A percentile compares a stretch with the other conserved stretches of the same genome.
Evolutionary conservation across 257 asterid species (phyloP).

Genomic region (Fraxinus pennsylvanica): DNA sequence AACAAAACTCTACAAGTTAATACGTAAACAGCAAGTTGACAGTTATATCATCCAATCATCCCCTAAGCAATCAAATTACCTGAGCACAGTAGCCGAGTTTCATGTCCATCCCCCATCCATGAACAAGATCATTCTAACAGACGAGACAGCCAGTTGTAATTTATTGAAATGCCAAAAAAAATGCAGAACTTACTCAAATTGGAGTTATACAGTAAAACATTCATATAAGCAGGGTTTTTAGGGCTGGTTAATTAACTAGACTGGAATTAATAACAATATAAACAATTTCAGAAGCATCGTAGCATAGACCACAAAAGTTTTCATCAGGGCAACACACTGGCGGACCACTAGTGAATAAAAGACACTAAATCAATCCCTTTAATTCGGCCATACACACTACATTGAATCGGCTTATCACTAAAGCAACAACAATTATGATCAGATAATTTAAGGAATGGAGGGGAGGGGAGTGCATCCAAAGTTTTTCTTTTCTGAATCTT

Average conservation of each 20-base stretch:
- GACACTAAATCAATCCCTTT: slow-evolving; percentile 3
- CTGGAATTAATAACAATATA: neutral
- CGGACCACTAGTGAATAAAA: neutral
- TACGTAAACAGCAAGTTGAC: neutral
- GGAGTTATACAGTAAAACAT: neutral
- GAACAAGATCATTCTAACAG: slow-evolving; percentile 96
- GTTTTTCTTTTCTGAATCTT: neutral
- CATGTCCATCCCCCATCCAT: slow-evolving; percentile 99
- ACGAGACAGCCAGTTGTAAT: slow-evolving; percentile 5
- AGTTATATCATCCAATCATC: slow-evolving; percentile 5
- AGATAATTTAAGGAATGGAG: neutral
- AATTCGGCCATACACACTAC: neutral
- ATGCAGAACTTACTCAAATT: slow-evolving; percentile 9
- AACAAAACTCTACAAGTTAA: slow-evolving; percentile 9
- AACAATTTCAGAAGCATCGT: neutral
- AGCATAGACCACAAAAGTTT: neutral
- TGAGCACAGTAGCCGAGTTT: slow-evolving; percentile 97
- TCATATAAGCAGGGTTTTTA: neutral
- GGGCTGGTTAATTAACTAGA: neutral
- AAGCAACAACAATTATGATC: neutral
- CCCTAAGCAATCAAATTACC: slow-evolving; percentile 39
- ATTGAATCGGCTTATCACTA: neutral
- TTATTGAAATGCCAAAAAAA: slow-evolving; percentile 16
- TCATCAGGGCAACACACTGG: slow-evolving; percentile 4
- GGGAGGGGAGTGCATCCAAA: neutral